Evolutionary conservation across 2,329 filamentous ascomycete species (phyloP).

Genomic region (Neonectria faginata): DNA sequence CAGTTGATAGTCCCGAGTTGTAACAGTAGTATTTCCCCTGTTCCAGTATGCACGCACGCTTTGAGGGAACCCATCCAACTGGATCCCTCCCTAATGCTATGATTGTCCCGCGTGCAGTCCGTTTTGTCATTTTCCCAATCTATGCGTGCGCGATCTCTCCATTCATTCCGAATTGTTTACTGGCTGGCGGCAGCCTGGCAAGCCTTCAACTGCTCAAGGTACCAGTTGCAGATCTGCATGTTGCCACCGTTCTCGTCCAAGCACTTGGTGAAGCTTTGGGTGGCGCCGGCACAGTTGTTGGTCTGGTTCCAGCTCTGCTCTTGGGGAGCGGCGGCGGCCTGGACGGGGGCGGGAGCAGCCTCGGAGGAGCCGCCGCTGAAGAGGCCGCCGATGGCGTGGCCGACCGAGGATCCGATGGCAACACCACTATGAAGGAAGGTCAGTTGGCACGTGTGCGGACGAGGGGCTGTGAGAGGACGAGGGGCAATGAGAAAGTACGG

Average conservation of each 20-base stretch:
- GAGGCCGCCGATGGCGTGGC: slow-evolving; percentile 90
- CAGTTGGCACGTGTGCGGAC: slow-evolving; percentile 34
- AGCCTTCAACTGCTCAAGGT: slow-evolving; percentile 95
- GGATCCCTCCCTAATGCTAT: slow-evolving; percentile 35
- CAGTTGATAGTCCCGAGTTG: slow-evolving; percentile 43
- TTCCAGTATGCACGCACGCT: slow-evolving; percentile 42
- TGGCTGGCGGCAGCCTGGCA: slow-evolving; percentile 82
- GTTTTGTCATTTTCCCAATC: slow-evolving; percentile 12
- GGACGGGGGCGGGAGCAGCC: slow-evolving; percentile 60
- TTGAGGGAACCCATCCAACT: slow-evolving; percentile 26
- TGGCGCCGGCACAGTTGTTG: slow-evolving; percentile 82
- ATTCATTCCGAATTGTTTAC: slow-evolving; percentile 55
- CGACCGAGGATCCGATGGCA: slow-evolving; percentile 93
- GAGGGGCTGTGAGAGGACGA: slow-evolving; percentile 15
- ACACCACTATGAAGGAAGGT: slow-evolving; percentile 76
- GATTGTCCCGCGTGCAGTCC: slow-evolving; percentile 16
- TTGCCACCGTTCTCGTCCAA: slow-evolving; percentile 96
- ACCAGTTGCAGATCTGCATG: slow-evolving; percentile 97
- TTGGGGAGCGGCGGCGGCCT: slow-evolving; percentile 57
- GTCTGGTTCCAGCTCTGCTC: slow-evolving; percentile 65
- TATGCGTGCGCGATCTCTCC: slow-evolving; percentile 1
- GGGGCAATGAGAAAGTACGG: slow-evolving; percentile 10
- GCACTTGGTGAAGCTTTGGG: slow-evolving; percentile 91
- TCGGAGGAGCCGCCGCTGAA: slow-evolving; percentile 80
- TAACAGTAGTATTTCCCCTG: slow-evolving; percentile 38